Base-by-base conservation (phyloP, 768 basidiomycete species). In the Lactarius quietus region DNA sequence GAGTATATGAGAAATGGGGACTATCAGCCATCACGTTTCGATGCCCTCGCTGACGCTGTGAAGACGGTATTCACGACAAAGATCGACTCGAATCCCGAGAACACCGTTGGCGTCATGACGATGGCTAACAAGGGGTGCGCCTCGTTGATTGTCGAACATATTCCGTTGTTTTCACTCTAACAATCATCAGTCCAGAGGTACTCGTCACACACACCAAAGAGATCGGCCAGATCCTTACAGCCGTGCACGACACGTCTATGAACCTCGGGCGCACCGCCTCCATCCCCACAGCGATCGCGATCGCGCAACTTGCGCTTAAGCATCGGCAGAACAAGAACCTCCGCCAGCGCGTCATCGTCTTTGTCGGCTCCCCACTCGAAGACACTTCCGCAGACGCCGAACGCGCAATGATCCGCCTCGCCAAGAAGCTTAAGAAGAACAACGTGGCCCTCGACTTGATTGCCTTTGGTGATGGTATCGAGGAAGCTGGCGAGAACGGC, bases 401-500 rank as follows among this genome's bases (percentile, higher is more conserved):
- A 70, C 81, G 82, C 41, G 66, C 62, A 61, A 88, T 95, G 84
- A 80, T 91, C 70, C 89, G 87, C 74, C 84, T 99, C 39, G 97
- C 95, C 12, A 97, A 95, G 82, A 97, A 94, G 76, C 82, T 99
- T 67, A 98, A 98, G 83, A 99, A 99, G 87, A 98, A 98, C 76
- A 99, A 98, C 71, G 94, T 99, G 51, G 92, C 95, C 1, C 83
- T 98, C 29, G 97, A 99, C 76, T 81, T 98, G 58, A 80, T 98
- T 33, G 84, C 84, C 6, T 98, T 93, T 75, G 96, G 96, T 1
- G 95, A 96, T 71, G 91, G 87, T 6, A 90, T 95, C 53, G 90
- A 89, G 73, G 85, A 86, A 72, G 76, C 79, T 6, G 74, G 74
- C 18, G 75, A 74, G 57, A 87, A 84, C 65, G 86, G 86, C 52